A percentile compares a stretch with the other conserved stretches of the same genome.
Evolutionary conservation across 768 basidiomycete species (phyloP).

Genomic region (Phanerochaete sordida): DNA sequence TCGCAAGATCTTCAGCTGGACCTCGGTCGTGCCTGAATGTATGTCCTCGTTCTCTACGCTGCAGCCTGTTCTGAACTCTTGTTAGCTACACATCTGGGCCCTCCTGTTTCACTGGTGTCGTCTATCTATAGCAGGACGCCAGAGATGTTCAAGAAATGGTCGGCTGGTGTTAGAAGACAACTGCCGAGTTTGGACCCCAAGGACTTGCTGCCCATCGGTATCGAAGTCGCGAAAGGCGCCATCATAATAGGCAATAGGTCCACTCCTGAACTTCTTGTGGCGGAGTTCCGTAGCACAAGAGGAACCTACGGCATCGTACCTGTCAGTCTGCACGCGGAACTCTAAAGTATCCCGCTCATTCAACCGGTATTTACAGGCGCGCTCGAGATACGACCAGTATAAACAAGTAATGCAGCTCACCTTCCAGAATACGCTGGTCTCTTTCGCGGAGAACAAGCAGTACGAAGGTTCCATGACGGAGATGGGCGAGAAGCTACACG

Average conservation of each 20-base stretch:
- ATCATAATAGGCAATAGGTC: constrained; percentile 85
- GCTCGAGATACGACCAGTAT: constrained; percentile 78
- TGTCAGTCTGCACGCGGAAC: constrained; percentile 19
- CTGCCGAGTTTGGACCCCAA: constrained; percentile 73
- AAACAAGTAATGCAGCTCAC: constrained; percentile 74
- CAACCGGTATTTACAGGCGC: constrained; percentile 61
- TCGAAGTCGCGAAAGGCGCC: constrained; percentile 75
- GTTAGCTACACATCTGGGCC: constrained; percentile 19
- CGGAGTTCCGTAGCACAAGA: constrained; percentile 71
- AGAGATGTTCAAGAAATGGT: constrained; percentile 34
- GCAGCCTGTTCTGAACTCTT: not conserved
- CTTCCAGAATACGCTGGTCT: constrained; percentile 62
- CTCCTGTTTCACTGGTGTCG: constrained; percentile 22
- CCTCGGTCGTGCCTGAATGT: constrained; percentile 25
- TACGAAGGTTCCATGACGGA: constrained; percentile 65
- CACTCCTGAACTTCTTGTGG: constrained; percentile 77
- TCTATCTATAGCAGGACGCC: constrained; percentile 24
- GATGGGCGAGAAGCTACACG: constrained; percentile 61
- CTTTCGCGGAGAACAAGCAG: constrained; percentile 71
- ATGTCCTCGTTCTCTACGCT: not conserved
- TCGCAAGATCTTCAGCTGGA: constrained; percentile 27
- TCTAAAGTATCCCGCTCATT: not conserved
- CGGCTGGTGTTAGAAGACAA: constrained; percentile 54
- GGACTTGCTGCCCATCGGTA: constrained; percentile 82
- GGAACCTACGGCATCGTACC: constrained; percentile 78